phyloP scores from a whole-genome alignment of 805 yeast genomes.

The Zygosaccharomyces bailii region DNA sequence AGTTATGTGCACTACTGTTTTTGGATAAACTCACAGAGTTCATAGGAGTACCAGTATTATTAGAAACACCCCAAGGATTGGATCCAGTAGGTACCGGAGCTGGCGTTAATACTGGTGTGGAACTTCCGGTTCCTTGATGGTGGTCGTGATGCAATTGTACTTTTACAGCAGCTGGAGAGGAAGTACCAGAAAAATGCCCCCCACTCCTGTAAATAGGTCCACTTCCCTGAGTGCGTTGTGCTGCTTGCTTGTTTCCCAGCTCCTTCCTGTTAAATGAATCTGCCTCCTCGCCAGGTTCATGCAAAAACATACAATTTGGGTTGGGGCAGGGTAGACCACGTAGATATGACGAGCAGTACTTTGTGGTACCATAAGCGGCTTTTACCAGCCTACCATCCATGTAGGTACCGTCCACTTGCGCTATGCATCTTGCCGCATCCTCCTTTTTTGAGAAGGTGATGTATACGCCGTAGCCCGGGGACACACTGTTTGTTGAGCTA shows the following conservation, averaged over 20 bases:
- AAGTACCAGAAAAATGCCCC: conserved; percentile 19
- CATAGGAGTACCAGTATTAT: conserved; percentile 31
- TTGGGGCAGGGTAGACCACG: conserved; percentile 96
- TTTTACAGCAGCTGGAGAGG: conserved; percentile 34
- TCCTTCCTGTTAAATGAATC: conserved; percentile 81
- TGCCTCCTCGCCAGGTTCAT: conserved; percentile 99
- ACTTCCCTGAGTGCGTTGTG: conserved; percentile 11
- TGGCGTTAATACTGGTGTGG: conserved; percentile 33
- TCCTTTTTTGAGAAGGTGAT: conserved; percentile 91
- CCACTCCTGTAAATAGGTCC: conserved; percentile 14
- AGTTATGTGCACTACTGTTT: conserved; percentile 23
- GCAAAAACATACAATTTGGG: conserved; percentile 98
- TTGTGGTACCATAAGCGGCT: conserved; percentile 98
- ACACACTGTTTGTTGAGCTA: conserved; percentile 39
- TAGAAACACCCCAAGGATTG: conserved; percentile 37
- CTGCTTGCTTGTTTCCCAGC: conserved; percentile 33
- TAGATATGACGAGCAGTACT: conserved; percentile 93
- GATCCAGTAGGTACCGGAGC: conserved; percentile 34
- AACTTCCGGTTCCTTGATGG: conserved; percentile 15
- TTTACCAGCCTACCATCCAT: conserved; percentile 86
- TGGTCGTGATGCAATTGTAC: conserved; percentile 29
- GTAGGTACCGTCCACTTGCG: conserved; percentile 85
- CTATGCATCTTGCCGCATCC: conserved; percentile 91
- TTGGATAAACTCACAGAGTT: conserved; percentile 26
- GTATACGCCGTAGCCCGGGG: conserved; percentile 88